Base-by-base conservation (phyloP, 441 rosid genomes). In the Populus hybrid region DNA sequence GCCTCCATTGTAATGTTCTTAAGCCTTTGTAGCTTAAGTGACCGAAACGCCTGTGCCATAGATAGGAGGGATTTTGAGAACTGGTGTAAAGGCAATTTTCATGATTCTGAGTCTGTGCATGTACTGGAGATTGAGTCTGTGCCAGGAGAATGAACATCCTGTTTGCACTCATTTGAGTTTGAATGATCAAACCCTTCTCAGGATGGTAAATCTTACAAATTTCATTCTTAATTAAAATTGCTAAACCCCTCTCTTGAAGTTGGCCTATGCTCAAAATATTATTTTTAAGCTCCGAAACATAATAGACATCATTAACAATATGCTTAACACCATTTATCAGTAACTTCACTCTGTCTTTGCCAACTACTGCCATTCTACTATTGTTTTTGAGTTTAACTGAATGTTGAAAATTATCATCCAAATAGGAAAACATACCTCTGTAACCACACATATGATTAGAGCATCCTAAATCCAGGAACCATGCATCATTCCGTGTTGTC, bases 401-500 rank as follows among this genome's bases (percentile, higher is more conserved):
- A 33, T 6, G 35, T 33, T 0, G 0, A 33, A 33, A 33, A 0
- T 4, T 33, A 0, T 33, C 7, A 33, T 78, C 28, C 9, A 72
- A 20, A 10, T 64, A 66, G 0, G 11, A 28, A 7, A 78, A 66
- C 4, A n/a, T 1, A 2, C 9, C 0, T 20, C 53, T 9, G 9
- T 65, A 11, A 0, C 72, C 40, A 31, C 76, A 31, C 5, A 31
- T 31, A 31, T 31, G 35, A 31, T 31, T 31, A 31, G 35, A 31
- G 0, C 35, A 31, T 0, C 72, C 71, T 16, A 72, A 80, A 12
- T 80, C 79, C 1, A 76, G 21, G 45, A 56, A 74, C 78, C 74
- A 77, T 1, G 21, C 10, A 11, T 81, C 78, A 9, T 73, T 35
- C 0, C 24, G n/a, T 0, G 21, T 26, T 7, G 24, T 36, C 0